Percentiles rank a stretch among this genome's conserved stretches.
Conservation (phyloP, 2,329 filamentous ascomycete species). For the Daldinia eschscholtzii region DNA sequence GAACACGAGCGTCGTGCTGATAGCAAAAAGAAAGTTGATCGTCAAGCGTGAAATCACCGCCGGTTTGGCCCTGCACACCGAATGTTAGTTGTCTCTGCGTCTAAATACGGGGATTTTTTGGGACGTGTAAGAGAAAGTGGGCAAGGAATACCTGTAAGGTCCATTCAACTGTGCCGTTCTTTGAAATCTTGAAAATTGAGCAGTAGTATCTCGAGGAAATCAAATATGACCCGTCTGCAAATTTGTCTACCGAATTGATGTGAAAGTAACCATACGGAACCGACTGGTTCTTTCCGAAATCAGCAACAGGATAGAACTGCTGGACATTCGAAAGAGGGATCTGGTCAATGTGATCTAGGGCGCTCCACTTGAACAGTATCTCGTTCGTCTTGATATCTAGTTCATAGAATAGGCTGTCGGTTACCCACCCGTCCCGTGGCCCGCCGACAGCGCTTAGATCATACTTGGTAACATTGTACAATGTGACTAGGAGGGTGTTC, state of each 20-base stretch:
- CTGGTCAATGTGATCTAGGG: conserved; percentile 55
- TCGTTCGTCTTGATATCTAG: conserved; percentile 57
- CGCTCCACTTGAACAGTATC: conserved; percentile 58
- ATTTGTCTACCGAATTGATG: conserved; percentile 48
- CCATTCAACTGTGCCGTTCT: conserved; percentile 45
- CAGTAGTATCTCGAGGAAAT: conserved; percentile 47
- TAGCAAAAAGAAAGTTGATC: conserved; percentile 49
- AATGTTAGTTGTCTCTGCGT: conserved; percentile 19
- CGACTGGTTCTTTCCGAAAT: conserved; percentile 42
- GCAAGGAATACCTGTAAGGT: conserved; percentile 40
- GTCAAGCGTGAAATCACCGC: conserved; percentile 44
- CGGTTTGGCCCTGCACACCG: conserved; percentile 41
- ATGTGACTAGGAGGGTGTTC: conserved; percentile 50
- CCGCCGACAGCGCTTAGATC: conserved; percentile 53
- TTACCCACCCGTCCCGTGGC: conserved; percentile 51
- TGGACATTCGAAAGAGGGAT: conserved; percentile 40
- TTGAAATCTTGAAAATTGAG: conserved; percentile 44
- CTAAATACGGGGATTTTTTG: not conserved
- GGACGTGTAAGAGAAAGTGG: not conserved
- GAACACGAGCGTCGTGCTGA: conserved; percentile 54
- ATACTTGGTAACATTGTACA: conserved; percentile 49
- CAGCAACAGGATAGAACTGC: conserved; percentile 39
- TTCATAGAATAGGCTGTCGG: conserved; percentile 57
- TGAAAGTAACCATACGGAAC: conserved; percentile 49
- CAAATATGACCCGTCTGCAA: conserved; percentile 48